Evolutionary conservation across 345 rosid genomes (phyloP), one percentile per base, ranked within the genome.

Genomic region (Linum tenue): DNA sequence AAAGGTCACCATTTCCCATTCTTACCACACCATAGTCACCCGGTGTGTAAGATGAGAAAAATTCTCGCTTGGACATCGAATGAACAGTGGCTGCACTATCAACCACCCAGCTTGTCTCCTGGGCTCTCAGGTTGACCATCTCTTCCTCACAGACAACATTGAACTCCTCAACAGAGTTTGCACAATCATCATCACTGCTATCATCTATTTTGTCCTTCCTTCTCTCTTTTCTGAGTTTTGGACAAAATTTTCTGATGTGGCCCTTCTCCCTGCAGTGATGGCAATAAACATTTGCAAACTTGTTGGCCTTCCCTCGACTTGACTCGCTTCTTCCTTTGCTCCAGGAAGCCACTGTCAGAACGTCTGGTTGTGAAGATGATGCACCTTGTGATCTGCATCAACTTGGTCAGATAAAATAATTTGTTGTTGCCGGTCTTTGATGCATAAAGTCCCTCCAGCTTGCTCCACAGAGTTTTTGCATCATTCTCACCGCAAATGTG

Each of bases 371-470:
- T 36, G 35, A 39, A 5, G 60, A 60, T 37, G 48, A 60, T 5
- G 44, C 44, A 12, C 37, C 69, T 17, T 55, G 55, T 37, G 37
- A 0, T 14, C 36, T 3, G 9, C 7, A 68, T 36, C 35, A 37
- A 11, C 1, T 60, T 11, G 6, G 22, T 31, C 5, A 16, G 3
- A 37, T 37, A 4, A 39, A 36, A 61, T 15, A 62, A 2, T 6
- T 59, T 67, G 38, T 62, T 55, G 4, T 69, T 62, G 6, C 55
- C 7, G 15, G n/a, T 62, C 62, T 63, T 55, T 9, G 5, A 12
- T 10, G 67, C 72, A 69, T 55, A 63, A 2, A 69, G 7, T 3
- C 41, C 2, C 3, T 39, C 31, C 12, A 63, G 7, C n/a, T 56
- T 39, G 14, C 4, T 62, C 67, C 37, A 55, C 3, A 62, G 38